These are phyloP conservation scores for Coffea canephora DNA, from an alignment of 257 asterid genomes.

Conservation along the genomic window DNA sequence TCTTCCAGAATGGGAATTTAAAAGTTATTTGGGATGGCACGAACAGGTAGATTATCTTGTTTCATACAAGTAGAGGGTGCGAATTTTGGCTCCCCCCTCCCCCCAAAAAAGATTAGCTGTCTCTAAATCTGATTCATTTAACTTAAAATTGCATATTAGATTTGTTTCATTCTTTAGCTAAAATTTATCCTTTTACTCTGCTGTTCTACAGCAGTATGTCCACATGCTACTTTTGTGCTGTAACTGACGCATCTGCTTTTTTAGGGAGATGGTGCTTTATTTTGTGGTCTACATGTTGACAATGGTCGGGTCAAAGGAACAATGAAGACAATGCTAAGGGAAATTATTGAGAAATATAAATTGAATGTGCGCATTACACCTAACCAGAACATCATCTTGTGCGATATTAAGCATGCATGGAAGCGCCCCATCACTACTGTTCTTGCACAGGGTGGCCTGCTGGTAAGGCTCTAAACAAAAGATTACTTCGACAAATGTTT, in stretches of 20 bases:
- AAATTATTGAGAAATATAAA: conserved; percentile 81
- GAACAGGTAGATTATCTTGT: conserved; percentile 59
- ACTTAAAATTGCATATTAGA: background rate
- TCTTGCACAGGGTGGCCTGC: conserved; percentile 95
- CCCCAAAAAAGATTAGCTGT: background rate
- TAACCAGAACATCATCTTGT: conserved; percentile 83
- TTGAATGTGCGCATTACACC: conserved; percentile 89
- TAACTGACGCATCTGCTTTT: conserved; percentile 7
- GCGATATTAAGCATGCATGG: conserved; percentile 76
- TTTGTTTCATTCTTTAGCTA: background rate
- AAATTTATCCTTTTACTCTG: background rate
- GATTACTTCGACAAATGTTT: background rate
- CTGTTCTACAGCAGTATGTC: background rate
- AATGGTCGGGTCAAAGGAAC: conserved; percentile 79
- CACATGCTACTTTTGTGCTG: background rate
- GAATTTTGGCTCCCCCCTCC: background rate
- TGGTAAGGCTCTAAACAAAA: conserved; percentile 47
- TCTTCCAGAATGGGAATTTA: conserved; percentile 92
- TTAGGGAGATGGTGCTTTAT: conserved; percentile 89
- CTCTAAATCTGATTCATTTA: background rate
- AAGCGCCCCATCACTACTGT: conserved; percentile 75
- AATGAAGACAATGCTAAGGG: conserved; percentile 80
- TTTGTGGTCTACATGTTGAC: conserved; percentile 94
- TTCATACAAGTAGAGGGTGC: background rate
- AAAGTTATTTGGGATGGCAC: conserved; percentile 98